Percentiles rank a stretch among this genome's conserved stretches.
Evolutionary conservation across 2,329 filamentous ascomycete species (phyloP).

Genomic region (Colletotrichum truncatum): DNA sequence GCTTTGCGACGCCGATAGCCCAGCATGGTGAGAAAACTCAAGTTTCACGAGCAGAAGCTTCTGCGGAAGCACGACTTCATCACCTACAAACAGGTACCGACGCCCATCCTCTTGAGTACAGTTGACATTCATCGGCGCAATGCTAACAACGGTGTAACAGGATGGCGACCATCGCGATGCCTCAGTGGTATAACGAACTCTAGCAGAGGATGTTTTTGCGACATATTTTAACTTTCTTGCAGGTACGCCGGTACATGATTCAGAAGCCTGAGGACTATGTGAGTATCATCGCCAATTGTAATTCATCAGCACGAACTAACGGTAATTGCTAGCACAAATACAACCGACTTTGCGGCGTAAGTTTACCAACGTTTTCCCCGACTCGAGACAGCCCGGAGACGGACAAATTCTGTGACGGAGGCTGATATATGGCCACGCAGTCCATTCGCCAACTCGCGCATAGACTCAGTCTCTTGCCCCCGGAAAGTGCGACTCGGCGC

Average conservation of each 20-base stretch:
- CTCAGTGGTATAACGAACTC: constrained; percentile 54
- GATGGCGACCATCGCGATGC: constrained; percentile 73
- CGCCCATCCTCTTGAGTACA: background rate
- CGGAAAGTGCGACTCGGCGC: constrained; percentile 77
- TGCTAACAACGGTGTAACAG: constrained; percentile 10
- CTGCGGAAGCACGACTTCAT: constrained; percentile 94
- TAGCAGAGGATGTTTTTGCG: background rate
- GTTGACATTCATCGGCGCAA: background rate
- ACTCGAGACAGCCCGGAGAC: background rate
- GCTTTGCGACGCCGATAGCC: background rate
- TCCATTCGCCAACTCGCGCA: constrained; percentile 92
- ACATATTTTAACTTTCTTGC: background rate
- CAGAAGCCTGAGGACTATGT: constrained; percentile 87
- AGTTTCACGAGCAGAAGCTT: constrained; percentile 96
- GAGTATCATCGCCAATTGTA: background rate
- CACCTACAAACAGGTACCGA: constrained; percentile 72
- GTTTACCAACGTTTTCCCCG: constrained; percentile 37
- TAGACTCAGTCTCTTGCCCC: constrained; percentile 83
- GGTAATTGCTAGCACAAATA: constrained; percentile 55
- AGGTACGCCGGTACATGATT: constrained; percentile 76
- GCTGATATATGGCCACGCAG: constrained; percentile 49
- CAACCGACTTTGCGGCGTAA: constrained; percentile 73
- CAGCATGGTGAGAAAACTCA: constrained; percentile 93
- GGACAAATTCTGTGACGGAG: background rate
- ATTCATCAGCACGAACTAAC: background rate